Evolutionary conservation across 495 filamentous ascomycete species (phyloP).

Genomic region (Podospora australis): DNA sequence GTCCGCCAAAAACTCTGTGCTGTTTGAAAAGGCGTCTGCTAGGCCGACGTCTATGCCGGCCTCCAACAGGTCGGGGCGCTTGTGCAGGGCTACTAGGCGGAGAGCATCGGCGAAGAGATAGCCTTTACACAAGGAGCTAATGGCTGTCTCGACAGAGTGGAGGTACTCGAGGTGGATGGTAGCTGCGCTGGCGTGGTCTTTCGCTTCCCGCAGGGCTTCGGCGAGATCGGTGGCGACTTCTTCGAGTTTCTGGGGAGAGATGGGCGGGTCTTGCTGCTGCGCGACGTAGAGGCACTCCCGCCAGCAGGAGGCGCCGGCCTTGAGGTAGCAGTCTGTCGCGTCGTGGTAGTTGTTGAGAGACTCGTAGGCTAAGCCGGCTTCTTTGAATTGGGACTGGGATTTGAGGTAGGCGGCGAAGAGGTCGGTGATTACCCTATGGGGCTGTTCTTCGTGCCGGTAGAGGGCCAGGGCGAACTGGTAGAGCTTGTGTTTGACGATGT

Average conservation of each 20-base stretch:
- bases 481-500: slow-evolving; percentile 70
- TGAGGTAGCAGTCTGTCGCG: slow-evolving; percentile 73
- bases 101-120: slow-evolving; percentile 79
- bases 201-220: slow-evolving; percentile 67
- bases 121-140: slow-evolving; percentile 70
- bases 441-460: slow-evolving; percentile 71
- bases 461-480: slow-evolving; percentile 70
- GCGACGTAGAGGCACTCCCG: slow-evolving; percentile 80
- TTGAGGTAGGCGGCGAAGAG: slow-evolving; percentile 76
- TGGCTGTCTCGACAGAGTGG: slow-evolving; percentile 57
- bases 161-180: slow-evolving; percentile 77
- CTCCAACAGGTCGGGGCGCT: slow-evolving; percentile 41
- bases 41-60: slow-evolving; percentile 65
- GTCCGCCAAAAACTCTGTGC: slow-evolving; percentile 85
- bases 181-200: slow-evolving; percentile 74
- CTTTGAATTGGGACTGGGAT: slow-evolving; percentile 65
- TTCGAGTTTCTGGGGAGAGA: slow-evolving; percentile 50
- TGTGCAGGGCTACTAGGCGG: slow-evolving; percentile 49
- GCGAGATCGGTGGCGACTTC: slow-evolving; percentile 62
- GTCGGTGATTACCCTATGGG: slow-evolving; percentile 52
- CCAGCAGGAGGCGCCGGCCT: slow-evolving; percentile 69
- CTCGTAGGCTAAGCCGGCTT: slow-evolving; percentile 84
- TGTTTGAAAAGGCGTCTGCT: slow-evolving; percentile 64
- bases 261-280: slow-evolving; percentile 49
- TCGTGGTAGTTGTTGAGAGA: slow-evolving; percentile 64